phyloP scores from a whole-genome alignment of 2,329 filamentous ascomycete genomes.

The Cryphonectria carpinicola region DNA sequence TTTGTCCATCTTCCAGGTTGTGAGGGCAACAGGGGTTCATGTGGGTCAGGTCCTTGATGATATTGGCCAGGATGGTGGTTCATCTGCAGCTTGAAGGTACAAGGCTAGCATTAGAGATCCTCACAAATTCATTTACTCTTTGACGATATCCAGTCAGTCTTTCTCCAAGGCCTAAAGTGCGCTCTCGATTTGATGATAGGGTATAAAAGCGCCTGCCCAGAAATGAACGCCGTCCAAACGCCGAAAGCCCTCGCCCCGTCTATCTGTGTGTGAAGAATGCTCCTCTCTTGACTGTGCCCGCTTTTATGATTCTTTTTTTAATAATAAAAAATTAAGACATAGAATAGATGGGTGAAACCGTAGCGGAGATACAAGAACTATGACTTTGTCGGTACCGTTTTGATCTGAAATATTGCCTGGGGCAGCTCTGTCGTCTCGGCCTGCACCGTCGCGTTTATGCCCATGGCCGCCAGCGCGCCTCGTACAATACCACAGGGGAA shows the following conservation, averaged over 20 bases:
- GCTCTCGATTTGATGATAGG: conserved; percentile 20
- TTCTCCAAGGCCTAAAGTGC: not conserved
- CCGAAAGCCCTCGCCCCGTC: conserved; percentile 8
- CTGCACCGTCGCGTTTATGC: conserved; percentile 87
- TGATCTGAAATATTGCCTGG: conserved; percentile 92
- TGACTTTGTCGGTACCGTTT: conserved; percentile 72
- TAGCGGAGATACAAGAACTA: conserved; percentile 36
- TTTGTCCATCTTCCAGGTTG: conserved; percentile 28
- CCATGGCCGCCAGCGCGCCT: conserved; percentile 89
- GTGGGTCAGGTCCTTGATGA: conserved; percentile 5
- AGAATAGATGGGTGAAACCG: not conserved
- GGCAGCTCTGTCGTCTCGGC: conserved; percentile 89
- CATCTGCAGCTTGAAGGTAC: conserved; percentile 13
- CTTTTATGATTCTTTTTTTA: not conserved
- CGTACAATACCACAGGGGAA: conserved; percentile 93
- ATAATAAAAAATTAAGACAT: not conserved
- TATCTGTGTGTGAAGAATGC: conserved; percentile 18
- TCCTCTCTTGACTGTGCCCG: conserved; percentile 8
- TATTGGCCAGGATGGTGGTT: conserved; percentile 10
- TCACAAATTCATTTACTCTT: conserved; percentile 9
- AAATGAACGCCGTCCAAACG: conserved; percentile 25
- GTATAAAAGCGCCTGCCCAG: conserved; percentile 25
- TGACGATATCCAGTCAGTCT: conserved; percentile 14
- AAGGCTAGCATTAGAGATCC: conserved; percentile 17
- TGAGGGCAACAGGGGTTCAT: conserved; percentile 20